Evolutionary conservation across 306 rosid genomes (phyloP), one percentile per base, ranked within the genome.

Genomic region (Hippophae tibetana): DNA sequence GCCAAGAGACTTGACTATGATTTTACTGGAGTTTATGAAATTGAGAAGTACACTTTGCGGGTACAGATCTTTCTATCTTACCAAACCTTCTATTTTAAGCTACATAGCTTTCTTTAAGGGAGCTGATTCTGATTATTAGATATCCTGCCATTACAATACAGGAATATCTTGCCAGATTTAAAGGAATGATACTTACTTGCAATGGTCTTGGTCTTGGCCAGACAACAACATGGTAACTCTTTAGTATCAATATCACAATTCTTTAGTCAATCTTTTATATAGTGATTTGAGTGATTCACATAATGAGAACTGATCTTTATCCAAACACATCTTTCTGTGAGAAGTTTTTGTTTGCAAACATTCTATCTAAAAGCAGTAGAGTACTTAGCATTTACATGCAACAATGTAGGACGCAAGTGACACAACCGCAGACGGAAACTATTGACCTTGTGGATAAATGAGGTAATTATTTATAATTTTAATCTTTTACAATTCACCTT

Each of bases 141-240:
- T 10, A 43, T 9, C 27, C 54, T 63, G 61, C 46, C 23, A 54
- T 68, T 69, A 51, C 46, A 18, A 52, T 52, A 23, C 81, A 82
- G 94, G 94, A 85, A 79, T 85, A 85, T 78, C 94, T 82, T 68
- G 78, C 78, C 54, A 80, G 94, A 78, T 86, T 85, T 69, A 82
- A 83, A 67, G 86, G 86, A 67, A 77, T 86, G 94, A 86, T 86
- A 73, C 89, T 86, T 60, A 86, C 94, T 52, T 86, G 94, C 78
- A 86, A 86, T 62, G 94, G 94, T 62, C 89, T 86, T 47, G 89
- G 94, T 54, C 82, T 86, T 66, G 47, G 69, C 54, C 82, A 75
- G 5, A 42, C 80, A 44, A 62, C 85, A 61, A 58, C 56, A 64
- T 61, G 94, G 89, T 82, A 82, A 77, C 54, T 52, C 14, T 56